Evolutionary conservation across 2,329 filamentous ascomycete species (phyloP), one percentile per base, ranked within the genome.

Genomic region (Hortaea sp.): DNA sequence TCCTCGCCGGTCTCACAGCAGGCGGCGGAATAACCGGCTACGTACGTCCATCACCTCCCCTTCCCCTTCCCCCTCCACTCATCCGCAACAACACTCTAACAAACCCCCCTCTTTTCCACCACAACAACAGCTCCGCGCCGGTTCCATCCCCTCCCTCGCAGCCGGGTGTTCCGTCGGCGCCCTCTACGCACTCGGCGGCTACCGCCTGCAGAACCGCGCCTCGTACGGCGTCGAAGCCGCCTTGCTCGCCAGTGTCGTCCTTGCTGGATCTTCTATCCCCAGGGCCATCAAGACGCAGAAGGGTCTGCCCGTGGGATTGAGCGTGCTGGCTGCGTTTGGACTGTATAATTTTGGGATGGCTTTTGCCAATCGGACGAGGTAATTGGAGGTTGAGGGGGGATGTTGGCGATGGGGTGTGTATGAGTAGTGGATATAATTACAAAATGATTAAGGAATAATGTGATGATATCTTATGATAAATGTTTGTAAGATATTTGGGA

Each of bases 1-100:
- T 85, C 60, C 81, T 97, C 60, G 86, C 85, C 50, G 75, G 80
- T 53, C 75, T 97, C 49, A 95, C 89, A 48, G 88, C 89, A 43
- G 76, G 84, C 47, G 92, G 92, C 58, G 92, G 92, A 53, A 83
- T 86, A 49, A 84, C 85, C 62, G 92, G 92, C 62, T 98, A 88
- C 68, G 45, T 44, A 39, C 27, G 30, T 13, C 7, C 20, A 20
- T 20, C 20, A 2, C 20, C 20, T 20, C 41, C 41, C 29, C 29
- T 1, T 20, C 7, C 6, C 41, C 29, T 11, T 28, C 10, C 41
- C 38, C 41, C 31, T 34, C 29, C 13, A 34, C 45, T 31, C 2
- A 30, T 9, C 9, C 34, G 28, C 10, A 27, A 31, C 34, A 44
- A 29, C 12, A 29, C 11, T 29, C 2, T 29, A 20, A 12, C 10